Conservation (phyloP, 163 green algal species). For the Scenedesmus sp. region DNA sequence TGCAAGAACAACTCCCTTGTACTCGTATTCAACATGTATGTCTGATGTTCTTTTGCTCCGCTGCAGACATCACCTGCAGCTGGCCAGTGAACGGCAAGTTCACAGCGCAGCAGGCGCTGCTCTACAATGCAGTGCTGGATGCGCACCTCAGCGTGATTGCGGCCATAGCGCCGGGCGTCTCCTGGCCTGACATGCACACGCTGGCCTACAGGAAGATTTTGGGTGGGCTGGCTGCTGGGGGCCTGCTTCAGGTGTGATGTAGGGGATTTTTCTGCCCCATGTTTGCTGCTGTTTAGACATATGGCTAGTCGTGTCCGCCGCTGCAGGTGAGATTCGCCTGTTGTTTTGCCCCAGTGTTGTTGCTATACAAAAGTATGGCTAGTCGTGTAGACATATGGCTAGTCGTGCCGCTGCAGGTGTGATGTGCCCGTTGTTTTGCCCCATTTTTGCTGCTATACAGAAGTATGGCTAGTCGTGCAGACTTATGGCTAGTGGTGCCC, state of each 20-base stretch:
- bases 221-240: constrained; percentile 69
- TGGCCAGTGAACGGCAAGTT: constrained; percentile 82
- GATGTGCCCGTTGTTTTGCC: no score
- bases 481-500: no score
- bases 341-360: no score
- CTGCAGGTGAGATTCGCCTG: no score
- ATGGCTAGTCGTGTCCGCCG: no score
- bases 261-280: no score
- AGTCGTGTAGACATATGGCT: no score
- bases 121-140: constrained; percentile 89
- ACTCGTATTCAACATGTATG: neutral
- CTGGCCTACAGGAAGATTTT: constrained; percentile 85
- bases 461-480: no score
- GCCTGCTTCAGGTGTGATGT: constrained; percentile 39
- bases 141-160: constrained; percentile 79
- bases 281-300: no score
- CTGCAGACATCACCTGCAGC: constrained; percentile 87
- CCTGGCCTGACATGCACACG: constrained; percentile 87
- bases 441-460: no score
- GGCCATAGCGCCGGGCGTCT: constrained; percentile 84
- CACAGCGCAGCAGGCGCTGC: constrained; percentile 70
- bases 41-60: neutral
- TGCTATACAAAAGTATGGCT: no score
- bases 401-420: no score
- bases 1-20: neutral